A percentile compares a stretch with the other conserved stretches of the same genome.
These are phyloP conservation scores for Sphaceloma murrayae DNA, from an alignment of 2,329 filamentous ascomycete species.

Conservation along the genomic window DNA sequence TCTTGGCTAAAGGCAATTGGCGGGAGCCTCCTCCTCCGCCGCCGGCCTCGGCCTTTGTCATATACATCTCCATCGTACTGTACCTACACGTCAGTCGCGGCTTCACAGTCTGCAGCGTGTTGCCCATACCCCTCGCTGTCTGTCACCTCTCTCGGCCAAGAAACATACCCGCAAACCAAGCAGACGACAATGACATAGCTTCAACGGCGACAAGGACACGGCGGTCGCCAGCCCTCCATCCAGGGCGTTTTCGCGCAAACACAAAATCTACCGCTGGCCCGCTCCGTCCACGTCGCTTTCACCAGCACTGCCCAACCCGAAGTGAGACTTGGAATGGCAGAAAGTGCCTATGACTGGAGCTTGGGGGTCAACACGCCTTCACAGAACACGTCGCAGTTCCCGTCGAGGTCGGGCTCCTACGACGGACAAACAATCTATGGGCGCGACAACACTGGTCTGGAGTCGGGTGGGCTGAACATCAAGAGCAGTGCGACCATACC, in stretches of 20 bases:
- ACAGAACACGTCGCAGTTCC: conserved; percentile 5
- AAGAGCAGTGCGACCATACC: conserved; percentile 12
- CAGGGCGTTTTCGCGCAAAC: conserved; percentile 14
- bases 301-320: not conserved
- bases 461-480: conserved; percentile 16
- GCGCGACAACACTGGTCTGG: conserved; percentile 7
- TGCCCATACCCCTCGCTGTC: too few species aligned
- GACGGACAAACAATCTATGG: conserved; percentile 14
- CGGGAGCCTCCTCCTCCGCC: not conserved
- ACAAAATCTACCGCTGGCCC: conserved; percentile 15
- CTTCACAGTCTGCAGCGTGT: too few species aligned
- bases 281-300: conserved; percentile 2
- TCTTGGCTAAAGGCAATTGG: not conserved
- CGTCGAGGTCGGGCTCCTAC: conserved; percentile 12
- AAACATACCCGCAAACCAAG: not conserved
- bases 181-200: not conserved
- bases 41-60: conserved; percentile 15
- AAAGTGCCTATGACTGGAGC: conserved; percentile 11
- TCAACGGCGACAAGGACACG: conserved; percentile 13
- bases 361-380: conserved; percentile 9
- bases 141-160: too few species aligned
- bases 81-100: not conserved
- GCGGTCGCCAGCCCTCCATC: conserved; percentile 7
- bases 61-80: not conserved
- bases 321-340: conserved; percentile 11